Evolutionary conservation across 257 asterid species (phyloP).

Genomic region (Fraxinus anomala): DNA sequence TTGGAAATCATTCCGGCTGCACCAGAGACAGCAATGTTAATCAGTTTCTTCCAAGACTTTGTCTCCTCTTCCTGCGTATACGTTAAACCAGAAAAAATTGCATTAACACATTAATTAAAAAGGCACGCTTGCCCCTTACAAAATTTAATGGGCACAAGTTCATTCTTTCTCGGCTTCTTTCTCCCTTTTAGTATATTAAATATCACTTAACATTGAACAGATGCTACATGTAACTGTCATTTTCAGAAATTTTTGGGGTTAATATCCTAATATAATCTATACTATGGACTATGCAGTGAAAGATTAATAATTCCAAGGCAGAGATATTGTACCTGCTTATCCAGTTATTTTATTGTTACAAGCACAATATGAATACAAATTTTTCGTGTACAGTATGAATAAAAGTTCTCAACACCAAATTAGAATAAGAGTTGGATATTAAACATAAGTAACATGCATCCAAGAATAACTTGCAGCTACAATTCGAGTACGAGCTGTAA

Average conservation of each 20-base stretch:
- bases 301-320: not conserved
- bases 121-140: not conserved
- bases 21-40: conserved; percentile 84
- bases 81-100: conserved; percentile 17
- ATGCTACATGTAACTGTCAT: not conserved
- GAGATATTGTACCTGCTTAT: not conserved
- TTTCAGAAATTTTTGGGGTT: not conserved
- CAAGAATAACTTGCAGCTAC: not conserved
- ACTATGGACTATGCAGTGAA: too few relatives aligned
- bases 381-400: not conserved
- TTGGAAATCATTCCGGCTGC: conserved; percentile 99
- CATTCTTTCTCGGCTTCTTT: too few relatives aligned
- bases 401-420: not conserved
- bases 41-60: conserved; percentile 84
- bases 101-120: conserved; percentile 44
- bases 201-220: not conserved
- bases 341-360: not conserved
- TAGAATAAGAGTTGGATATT: not conserved
- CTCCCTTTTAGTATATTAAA: too few relatives aligned
- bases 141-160: not conserved
- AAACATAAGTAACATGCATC: not conserved
- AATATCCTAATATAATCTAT: too few relatives aligned
- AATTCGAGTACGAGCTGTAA: not conserved
- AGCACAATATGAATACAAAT: not conserved
- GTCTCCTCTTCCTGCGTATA: conserved; percentile 86